phyloP scores from a whole-genome alignment of 768 basidiomycete genomes.

The Lepiota brunneoincarnata region DNA sequence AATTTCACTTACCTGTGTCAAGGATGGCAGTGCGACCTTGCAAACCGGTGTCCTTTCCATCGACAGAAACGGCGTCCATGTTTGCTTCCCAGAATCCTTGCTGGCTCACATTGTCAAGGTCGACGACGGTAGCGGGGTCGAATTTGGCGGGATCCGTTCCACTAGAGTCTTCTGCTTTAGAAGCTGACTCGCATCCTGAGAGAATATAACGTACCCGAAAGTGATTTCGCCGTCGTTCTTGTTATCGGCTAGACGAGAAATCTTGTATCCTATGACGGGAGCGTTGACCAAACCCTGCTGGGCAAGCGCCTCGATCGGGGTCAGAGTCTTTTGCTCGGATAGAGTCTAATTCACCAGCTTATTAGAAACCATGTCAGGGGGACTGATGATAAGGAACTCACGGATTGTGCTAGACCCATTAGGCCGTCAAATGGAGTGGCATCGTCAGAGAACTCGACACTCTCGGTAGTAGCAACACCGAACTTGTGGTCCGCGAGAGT shows the following conservation, averaged over 20 bases:
- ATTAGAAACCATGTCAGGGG: background rate
- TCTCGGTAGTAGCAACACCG: slow-evolving; percentile 57
- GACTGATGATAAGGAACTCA: slow-evolving; percentile 26
- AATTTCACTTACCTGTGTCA: slow-evolving; percentile 40
- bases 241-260: slow-evolving; percentile 69
- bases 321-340: slow-evolving; percentile 61
- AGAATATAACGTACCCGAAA: slow-evolving; percentile 39
- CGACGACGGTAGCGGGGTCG: slow-evolving; percentile 54
- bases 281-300: slow-evolving; percentile 52
- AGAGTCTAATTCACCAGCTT: slow-evolving; percentile 36
- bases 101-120: slow-evolving; percentile 59
- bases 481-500: slow-evolving; percentile 51
- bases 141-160: slow-evolving; percentile 56
- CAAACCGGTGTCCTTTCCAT: slow-evolving; percentile 51
- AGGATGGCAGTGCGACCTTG: slow-evolving; percentile 69
- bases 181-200: background rate
- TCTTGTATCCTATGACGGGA: slow-evolving; percentile 78
- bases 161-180: slow-evolving; percentile 22
- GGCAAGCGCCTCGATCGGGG: slow-evolving; percentile 73
- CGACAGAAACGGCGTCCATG: slow-evolving; percentile 56
- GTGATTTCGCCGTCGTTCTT: slow-evolving; percentile 79
- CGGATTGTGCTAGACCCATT: slow-evolving; percentile 55
- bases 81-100: slow-evolving; percentile 82
- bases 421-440: slow-evolving; percentile 54
- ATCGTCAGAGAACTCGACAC: slow-evolving; percentile 36